Evolutionary conservation across 495 filamentous ascomycete species (phyloP), one percentile per base, ranked within the genome.

Genomic region (Recurvomyces mirabilis): DNA sequence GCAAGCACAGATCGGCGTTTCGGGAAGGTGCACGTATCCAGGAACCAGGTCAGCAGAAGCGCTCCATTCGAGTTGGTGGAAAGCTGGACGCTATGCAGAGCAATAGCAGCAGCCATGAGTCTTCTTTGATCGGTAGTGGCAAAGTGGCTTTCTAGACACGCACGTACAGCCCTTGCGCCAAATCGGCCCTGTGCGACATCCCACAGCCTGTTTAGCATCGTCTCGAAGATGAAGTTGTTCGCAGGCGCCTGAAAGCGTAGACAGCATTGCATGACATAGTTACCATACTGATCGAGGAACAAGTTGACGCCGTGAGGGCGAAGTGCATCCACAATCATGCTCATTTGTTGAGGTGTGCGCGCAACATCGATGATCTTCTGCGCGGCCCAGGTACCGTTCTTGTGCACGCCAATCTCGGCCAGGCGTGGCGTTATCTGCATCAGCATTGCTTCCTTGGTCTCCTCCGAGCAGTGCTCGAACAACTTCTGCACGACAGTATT

Each of bases 401-500:
- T 98, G 71, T 98, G 91, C 28, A 94, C 78, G 42, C 91, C 91
- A 62, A 96, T 94, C 61, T 96, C 88, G 14, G 87, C 87, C 56
- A 96, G 73, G 60, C 94, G 88, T 42, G 87, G 88, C 10, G 84
- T 72, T 49, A 96, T 89, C 56, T 93, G 78, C 7, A 65, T 60
- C 25, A 98, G 72, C 93, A 98, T 98, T 30, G 81, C 77, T 65
- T 94, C 86, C 56, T 93, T 87, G 35, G 87, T 77, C 12, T 73
- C 63, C 56, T 96, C 91, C 0, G 87, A 93, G 65, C 88, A 95
- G 62, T 81, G 88, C 58, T 96, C 89, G 57, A 96, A 98, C 38
- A 98, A 66, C 64, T 96, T 96, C 63, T 98, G 91, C 19, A 98
- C 91, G n/a, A 98, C 91, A 0, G 91, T 98, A 63, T 98, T 98